A percentile compares a stretch with the other conserved stretches of the same genome.
Conservation (phyloP, 2,329 filamentous ascomycete genomes). For the Lachnellula arida region DNA sequence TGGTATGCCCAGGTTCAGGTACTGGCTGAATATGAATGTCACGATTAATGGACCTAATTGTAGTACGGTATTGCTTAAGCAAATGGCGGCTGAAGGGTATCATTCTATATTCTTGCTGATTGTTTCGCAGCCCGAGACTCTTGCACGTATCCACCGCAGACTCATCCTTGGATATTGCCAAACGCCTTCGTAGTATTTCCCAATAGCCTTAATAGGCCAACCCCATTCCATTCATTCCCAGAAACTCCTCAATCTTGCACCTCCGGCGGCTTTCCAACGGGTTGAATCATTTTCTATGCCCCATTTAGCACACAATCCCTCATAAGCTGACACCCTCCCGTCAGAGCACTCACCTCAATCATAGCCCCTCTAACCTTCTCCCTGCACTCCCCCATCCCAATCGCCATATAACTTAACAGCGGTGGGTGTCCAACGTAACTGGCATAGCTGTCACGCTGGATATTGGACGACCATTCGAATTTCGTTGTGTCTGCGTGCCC, state of each 20-base stretch:
- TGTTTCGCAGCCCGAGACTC: too few species aligned
- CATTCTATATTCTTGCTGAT: too few species aligned
- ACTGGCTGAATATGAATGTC: too few species aligned
- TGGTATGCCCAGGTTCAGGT: too few species aligned
- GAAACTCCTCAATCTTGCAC: constrained; percentile 38
- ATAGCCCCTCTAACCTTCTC: constrained; percentile 75
- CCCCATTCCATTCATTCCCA: neutral
- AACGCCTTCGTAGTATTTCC: too few species aligned
- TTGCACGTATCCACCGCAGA: too few species aligned
- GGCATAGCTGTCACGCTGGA: constrained; percentile 86
- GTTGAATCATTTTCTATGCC: constrained; percentile 61
- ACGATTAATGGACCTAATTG: too few species aligned
- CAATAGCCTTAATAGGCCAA: too few species aligned
- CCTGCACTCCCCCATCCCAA: constrained; percentile 80
- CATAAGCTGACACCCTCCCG: neutral
- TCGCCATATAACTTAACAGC: constrained; percentile 79
- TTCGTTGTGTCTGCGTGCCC: constrained; percentile 95
- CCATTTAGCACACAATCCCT: neutral
- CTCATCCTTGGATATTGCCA: too few species aligned
- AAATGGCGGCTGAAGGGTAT: too few species aligned
- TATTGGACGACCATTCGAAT: constrained; percentile 96
- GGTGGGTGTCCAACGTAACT: constrained; percentile 87
- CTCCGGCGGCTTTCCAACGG: constrained; percentile 62
- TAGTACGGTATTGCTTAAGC: too few species aligned
- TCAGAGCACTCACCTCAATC: constrained; percentile 58